These are phyloP conservation scores for Spathaspora gorwiae DNA, from an alignment of 805 yeast species.

Conservation along the genomic window DNA sequence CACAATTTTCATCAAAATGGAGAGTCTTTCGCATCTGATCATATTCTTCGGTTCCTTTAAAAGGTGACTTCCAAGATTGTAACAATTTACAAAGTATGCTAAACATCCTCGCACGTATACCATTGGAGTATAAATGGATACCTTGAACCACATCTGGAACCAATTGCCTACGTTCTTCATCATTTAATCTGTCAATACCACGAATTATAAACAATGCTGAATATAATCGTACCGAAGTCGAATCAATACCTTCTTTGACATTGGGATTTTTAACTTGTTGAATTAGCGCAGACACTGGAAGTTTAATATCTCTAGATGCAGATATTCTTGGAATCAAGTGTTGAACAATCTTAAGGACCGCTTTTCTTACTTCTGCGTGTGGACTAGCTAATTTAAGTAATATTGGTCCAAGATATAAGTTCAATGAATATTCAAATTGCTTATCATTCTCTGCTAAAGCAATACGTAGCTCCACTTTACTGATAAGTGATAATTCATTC, in stretches of 20 bases:
- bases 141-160: conserved; percentile 46
- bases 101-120: conserved; percentile 55
- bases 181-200: conserved; percentile 54
- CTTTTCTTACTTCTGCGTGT: conserved; percentile 58
- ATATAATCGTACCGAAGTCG: conserved; percentile 53
- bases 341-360: conserved; percentile 62
- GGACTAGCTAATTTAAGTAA: conserved; percentile 74
- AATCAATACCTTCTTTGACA: conserved; percentile 38
- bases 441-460: conserved; percentile 69
- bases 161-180: conserved; percentile 32
- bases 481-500: conserved; percentile 57
- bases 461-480: conserved; percentile 76
- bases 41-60: conserved; percentile 41
- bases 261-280: conserved; percentile 59
- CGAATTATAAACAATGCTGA: conserved; percentile 62
- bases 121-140: conserved; percentile 34
- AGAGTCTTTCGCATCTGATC: conserved; percentile 29
- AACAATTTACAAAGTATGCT: conserved; percentile 55
- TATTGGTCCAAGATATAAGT: conserved; percentile 68
- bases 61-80: conserved; percentile 44
- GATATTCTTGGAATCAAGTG: conserved; percentile 65
- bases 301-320: conserved; percentile 46
- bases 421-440: conserved; percentile 58
- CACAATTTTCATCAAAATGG: conserved; percentile 26
- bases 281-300: conserved; percentile 63